A percentile compares a stretch with the other conserved stretches of the same genome.
phyloP scores from a whole-genome alignment of 202 grass and related monocot species.

The Setaria italica region DNA sequence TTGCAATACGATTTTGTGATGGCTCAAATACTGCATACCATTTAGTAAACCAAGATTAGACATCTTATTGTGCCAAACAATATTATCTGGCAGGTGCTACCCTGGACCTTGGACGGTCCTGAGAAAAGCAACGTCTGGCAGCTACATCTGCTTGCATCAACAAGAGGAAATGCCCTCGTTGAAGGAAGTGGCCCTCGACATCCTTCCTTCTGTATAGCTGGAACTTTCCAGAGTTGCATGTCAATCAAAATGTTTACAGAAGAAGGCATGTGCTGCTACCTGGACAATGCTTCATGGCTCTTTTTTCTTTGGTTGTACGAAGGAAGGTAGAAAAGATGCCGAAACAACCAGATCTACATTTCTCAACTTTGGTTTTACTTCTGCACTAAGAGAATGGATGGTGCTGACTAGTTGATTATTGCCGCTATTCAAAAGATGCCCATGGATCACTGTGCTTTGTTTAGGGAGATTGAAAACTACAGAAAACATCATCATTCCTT shows the following conservation, averaged over 20 bases:
- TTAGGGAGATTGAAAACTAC: not conserved
- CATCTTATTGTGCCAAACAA: conserved; percentile 3
- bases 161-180: conserved; percentile 89
- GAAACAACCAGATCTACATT: not conserved
- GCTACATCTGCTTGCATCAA: conserved; percentile 77
- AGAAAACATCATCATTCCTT: not conserved
- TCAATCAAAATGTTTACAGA: not conserved
- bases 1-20: not conserved
- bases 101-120: conserved; percentile 91
- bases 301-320: not conserved
- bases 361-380: not conserved
- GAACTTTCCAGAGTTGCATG: not conserved
- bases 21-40: not conserved
- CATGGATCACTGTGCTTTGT: not conserved
- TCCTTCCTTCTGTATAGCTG: conserved; percentile 76
- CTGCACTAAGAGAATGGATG: not conserved
- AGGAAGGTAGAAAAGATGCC: not conserved
- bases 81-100: conserved; percentile 71
- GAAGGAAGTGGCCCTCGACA: conserved; percentile 92
- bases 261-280: not conserved
- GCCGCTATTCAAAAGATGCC: not conserved
- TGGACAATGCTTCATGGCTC: not conserved
- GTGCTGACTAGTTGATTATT: not conserved
- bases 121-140: conserved; percentile 66
- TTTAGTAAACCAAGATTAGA: not conserved